Percentiles rank a stretch among this genome's conserved stretches.
These are phyloP conservation scores for Trametes hirsuta DNA, from an alignment of 1,284 basidiomycete genomes.

Conservation along the genomic window DNA sequence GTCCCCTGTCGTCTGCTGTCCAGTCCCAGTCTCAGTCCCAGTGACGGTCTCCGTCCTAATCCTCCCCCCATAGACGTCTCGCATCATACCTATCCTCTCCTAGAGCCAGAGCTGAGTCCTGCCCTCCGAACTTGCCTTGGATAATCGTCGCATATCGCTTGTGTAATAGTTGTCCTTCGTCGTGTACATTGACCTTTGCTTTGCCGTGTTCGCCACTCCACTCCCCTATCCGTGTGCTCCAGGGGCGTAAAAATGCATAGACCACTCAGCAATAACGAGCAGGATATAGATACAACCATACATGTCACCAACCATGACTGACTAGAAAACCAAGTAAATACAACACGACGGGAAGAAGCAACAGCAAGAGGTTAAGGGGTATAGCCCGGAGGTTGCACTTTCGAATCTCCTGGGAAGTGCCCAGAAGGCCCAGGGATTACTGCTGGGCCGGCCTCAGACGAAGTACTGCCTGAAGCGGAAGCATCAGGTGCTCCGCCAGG, in stretches of 20 bases:
- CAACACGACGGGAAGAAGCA: neutral
- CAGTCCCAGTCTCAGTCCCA: neutral
- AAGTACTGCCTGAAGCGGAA: no score
- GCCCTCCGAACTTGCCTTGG: neutral
- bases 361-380: neutral
- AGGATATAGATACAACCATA: neutral
- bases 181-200: neutral
- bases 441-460: neutral
- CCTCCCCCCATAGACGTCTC: neutral
- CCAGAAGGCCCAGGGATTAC: neutral
- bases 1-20: conserved; percentile 4
- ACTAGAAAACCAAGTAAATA: neutral
- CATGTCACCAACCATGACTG: neutral
- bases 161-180: conserved; percentile 3
- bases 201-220: neutral
- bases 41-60: neutral
- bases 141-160: conserved; percentile 5
- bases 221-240: no score
- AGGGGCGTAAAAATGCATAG: neutral
- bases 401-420: neutral
- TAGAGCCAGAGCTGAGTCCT: conserved; percentile 9
- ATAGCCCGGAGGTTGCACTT: conserved; percentile 2
- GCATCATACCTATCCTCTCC: neutral
- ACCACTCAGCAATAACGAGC: neutral
- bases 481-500: neutral